phyloP scores from a whole-genome alignment of 805 yeast genomes.

The Ogataea pini region DNA sequence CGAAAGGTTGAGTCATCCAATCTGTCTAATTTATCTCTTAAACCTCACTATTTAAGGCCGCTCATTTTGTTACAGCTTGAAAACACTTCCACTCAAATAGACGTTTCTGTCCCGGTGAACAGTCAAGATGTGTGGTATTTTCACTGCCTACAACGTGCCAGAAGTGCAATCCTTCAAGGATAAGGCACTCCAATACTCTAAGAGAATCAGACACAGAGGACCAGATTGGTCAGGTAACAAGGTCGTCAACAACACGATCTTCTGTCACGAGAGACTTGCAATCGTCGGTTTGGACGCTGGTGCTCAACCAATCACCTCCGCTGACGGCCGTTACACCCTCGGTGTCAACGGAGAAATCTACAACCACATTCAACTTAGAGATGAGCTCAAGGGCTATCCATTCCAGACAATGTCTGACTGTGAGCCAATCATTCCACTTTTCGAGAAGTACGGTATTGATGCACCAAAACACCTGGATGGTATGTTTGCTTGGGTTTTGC shows the following conservation, averaged over 20 bases:
- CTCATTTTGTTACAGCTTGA: neutral
- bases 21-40: neutral
- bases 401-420: slow-evolving; percentile 92
- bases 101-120: neutral
- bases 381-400: slow-evolving; percentile 66
- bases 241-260: slow-evolving; percentile 73
- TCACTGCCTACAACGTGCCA: slow-evolving; percentile 84
- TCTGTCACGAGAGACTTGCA: slow-evolving; percentile 95
- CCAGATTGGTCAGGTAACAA: slow-evolving; percentile 99
- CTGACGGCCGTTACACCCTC: slow-evolving; percentile 69
- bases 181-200: slow-evolving; percentile 86
- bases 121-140: slow-evolving; percentile 92
- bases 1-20: neutral
- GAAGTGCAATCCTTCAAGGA: slow-evolving; percentile 80
- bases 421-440: slow-evolving; percentile 95
- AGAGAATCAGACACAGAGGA: slow-evolving; percentile 96
- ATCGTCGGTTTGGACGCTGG: slow-evolving; percentile 97
- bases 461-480: slow-evolving; percentile 95
- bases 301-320: slow-evolving; percentile 92
- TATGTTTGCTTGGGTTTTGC: slow-evolving; percentile 94
- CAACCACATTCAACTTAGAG: slow-evolving; percentile 90
- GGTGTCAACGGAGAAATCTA: slow-evolving; percentile 98
- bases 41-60: neutral
- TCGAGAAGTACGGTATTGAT: slow-evolving; percentile 80
- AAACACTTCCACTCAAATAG: neutral